Conservation (phyloP, 75 land plant genomes). For the Cryptomeria japonica region DNA sequence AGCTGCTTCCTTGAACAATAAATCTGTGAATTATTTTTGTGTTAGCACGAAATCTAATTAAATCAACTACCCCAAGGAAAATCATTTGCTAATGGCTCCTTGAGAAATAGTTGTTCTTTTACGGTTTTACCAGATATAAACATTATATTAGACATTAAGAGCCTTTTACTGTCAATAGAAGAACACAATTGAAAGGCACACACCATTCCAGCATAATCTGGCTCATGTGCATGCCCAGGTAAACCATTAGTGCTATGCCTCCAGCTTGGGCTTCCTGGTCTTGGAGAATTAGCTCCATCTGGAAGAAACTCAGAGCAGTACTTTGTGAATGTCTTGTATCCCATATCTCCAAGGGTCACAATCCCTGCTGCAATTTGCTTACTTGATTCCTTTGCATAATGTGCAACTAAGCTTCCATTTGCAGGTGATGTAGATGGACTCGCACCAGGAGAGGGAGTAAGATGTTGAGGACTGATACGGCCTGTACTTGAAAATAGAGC, state of each 20-base stretch:
- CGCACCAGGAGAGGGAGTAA: conserved; percentile 53
- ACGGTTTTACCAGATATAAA: not conserved
- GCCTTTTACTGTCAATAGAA: not conserved
- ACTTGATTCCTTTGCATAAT: conserved; percentile 93
- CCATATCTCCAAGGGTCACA: conserved; percentile 81
- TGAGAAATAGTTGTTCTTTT: not conserved
- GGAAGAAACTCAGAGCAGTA: conserved; percentile 80
- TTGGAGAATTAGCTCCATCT: conserved; percentile 49
- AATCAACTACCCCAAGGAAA: not conserved
- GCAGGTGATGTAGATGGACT: conserved; percentile 66
- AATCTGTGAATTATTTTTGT: not conserved
- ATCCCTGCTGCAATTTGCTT: conserved; percentile 91
- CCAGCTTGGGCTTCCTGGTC: conserved; percentile 34
- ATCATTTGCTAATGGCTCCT: not conserved
- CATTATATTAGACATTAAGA: not conserved
- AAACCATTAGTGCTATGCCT: conserved; percentile 38
- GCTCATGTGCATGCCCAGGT: conserved; percentile 47
- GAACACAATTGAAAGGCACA: not conserved
- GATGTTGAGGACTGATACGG: conserved; percentile 80
- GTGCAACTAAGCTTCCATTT: conserved; percentile 79
- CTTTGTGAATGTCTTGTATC: conserved; percentile 69
- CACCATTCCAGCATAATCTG: conserved; percentile 87
- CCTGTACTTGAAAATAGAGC: conserved; percentile 50
- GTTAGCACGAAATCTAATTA: not conserved
- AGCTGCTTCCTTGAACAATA: not conserved